These are phyloP conservation scores for Fusarium sp. DNA, from an alignment of 2,329 filamentous ascomycete species.

Conservation along the genomic window DNA sequence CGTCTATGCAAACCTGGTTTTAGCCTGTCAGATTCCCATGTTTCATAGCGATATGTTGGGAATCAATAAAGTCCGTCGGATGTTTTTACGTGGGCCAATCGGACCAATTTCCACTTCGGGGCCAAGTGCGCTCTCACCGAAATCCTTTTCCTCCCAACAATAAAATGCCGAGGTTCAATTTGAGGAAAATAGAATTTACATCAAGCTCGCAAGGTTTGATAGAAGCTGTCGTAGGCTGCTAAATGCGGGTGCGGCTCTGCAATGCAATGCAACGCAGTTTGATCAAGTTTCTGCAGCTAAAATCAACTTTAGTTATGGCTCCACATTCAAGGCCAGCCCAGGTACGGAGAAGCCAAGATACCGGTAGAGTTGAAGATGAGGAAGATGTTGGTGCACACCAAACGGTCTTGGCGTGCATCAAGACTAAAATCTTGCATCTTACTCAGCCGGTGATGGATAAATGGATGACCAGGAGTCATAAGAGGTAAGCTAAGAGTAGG, in stretches of 20 bases:
- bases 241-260: background rate
- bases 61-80: slow-evolving; percentile 21
- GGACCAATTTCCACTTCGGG: slow-evolving; percentile 21
- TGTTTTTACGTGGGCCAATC: background rate
- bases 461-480: too few relatives aligned
- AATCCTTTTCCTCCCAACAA: slow-evolving; percentile 16
- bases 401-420: slow-evolving; percentile 1
- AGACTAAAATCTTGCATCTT: background rate
- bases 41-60: slow-evolving; percentile 7
- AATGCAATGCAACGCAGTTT: background rate
- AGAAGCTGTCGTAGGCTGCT: background rate
- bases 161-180: slow-evolving; percentile 7
- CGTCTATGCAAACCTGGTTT: slow-evolving; percentile 8
- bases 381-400: background rate
- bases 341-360: background rate
- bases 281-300: background rate
- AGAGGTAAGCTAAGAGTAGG: too few relatives aligned
- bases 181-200: rapidly evolving
- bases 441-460: too few relatives aligned
- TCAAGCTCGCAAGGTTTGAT: background rate
- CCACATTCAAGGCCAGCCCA: background rate
- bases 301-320: background rate
- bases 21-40: slow-evolving; percentile 6
- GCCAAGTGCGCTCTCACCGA: slow-evolving; percentile 15
- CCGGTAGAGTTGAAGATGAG: too few relatives aligned